phyloP scores from a whole-genome alignment of 768 basidiomycete genomes.

The Suillus occidentalis region DNA sequence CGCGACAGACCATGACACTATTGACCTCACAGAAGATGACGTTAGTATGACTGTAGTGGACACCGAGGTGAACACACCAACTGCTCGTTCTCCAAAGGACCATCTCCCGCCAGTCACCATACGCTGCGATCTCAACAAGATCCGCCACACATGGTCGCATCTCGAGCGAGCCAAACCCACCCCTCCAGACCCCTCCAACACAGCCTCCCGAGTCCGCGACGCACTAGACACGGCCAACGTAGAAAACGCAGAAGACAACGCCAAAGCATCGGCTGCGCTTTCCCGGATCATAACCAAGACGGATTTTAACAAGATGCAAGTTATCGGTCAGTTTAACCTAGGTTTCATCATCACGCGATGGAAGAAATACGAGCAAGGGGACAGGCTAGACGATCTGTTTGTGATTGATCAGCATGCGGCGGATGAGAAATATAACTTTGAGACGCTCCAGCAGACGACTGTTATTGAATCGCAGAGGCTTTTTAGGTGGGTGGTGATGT shows the following conservation, averaged over 20 bases:
- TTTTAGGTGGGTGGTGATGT: conserved; percentile 53
- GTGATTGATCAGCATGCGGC: conserved; percentile 97
- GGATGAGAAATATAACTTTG: conserved; percentile 99
- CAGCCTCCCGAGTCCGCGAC: conserved; percentile 15
- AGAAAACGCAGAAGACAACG: conserved; percentile 47
- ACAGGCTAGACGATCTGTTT: conserved; percentile 90
- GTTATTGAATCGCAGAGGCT: conserved; percentile 84
- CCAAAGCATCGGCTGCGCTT: conserved; percentile 63
- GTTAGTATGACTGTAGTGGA: conserved; percentile 28
- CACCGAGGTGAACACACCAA: conserved; percentile 10
- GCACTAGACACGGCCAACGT: conserved; percentile 30
- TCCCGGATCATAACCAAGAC: conserved; percentile 82
- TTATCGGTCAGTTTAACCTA: conserved; percentile 93
- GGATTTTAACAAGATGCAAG: conserved; percentile 82
- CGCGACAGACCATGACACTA: not conserved
- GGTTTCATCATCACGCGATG: conserved; percentile 90
- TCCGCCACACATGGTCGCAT: not conserved
- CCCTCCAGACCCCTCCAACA: not conserved
- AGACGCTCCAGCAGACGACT: conserved; percentile 88
- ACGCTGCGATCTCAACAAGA: not conserved
- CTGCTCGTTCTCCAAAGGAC: not conserved
- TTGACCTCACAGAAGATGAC: conserved; percentile 14
- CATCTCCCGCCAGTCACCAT: not conserved
- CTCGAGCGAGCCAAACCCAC: not conserved
- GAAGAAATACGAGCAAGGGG: conserved; percentile 29